These are phyloP conservation scores for Knufia fluminis DNA, from an alignment of 2,329 filamentous ascomycete genomes.

Conservation along the genomic window DNA sequence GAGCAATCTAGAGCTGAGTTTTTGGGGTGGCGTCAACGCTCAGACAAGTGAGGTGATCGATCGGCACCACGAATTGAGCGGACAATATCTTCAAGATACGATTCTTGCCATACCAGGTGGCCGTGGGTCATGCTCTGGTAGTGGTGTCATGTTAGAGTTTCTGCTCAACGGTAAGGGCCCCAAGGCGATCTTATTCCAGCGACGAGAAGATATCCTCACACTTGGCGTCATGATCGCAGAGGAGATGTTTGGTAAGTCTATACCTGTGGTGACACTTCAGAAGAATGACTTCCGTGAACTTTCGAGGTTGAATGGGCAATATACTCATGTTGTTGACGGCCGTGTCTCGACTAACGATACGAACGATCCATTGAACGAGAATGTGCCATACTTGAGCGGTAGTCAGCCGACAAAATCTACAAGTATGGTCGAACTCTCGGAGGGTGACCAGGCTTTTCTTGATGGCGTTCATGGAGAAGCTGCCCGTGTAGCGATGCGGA, in stretches of 20 bases:
- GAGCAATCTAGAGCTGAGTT: constrained; percentile 31
- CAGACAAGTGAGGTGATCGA: constrained; percentile 37
- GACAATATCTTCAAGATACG: constrained; percentile 25
- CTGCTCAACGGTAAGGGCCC: constrained; percentile 34
- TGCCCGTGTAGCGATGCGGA: constrained; percentile 30
- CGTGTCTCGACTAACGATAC: not conserved
- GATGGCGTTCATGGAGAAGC: constrained; percentile 29
- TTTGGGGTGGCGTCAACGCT: constrained; percentile 39
- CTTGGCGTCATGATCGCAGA: constrained; percentile 38
- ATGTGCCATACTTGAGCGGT: not conserved
- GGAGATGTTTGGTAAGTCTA: constrained; percentile 32
- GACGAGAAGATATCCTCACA: constrained; percentile 37
- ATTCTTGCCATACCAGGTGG: constrained; percentile 38
- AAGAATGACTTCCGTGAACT: constrained; percentile 14
- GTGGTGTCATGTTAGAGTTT: constrained; percentile 38
- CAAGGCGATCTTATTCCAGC: constrained; percentile 34
- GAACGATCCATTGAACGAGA: too few relatives aligned
- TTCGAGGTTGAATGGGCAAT: not conserved
- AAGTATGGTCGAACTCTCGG: constrained; percentile 17
- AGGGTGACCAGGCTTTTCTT: constrained; percentile 24
- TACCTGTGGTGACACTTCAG: constrained; percentile 32
- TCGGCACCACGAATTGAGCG: constrained; percentile 34
- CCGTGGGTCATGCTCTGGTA: constrained; percentile 41
- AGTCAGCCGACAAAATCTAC: not conserved
- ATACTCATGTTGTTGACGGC: not conserved